Evolutionary conservation across 2,329 filamentous ascomycete species (phyloP), one percentile per base, ranked within the genome.

Genomic region (Bimuria novae-zelandiae): DNA sequence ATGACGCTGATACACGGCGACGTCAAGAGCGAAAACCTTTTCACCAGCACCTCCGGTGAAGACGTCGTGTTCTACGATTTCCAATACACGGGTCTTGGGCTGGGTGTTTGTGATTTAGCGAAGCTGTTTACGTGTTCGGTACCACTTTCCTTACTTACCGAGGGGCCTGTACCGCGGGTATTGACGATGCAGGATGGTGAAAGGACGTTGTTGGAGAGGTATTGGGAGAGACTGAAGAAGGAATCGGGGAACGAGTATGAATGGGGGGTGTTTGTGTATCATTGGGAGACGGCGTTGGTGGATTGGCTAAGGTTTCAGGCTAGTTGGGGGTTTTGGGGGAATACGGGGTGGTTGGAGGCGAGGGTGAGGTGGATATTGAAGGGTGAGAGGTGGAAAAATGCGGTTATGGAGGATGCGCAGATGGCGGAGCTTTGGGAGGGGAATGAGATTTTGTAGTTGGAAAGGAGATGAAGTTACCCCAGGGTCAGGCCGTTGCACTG

Each of bases 21-120:
- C 51, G 85, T 88, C 46, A 89, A 89, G 67, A 86, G 83, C 0
- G 85, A 88, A 59, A 89, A 89, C 53, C 76, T 89, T 6, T 88
- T 88, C 62, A 83, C 82, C 0, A 84, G 75, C 0, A 52, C 63
- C 0, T 58, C 66, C 0, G 84, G 82, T 1, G 70, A 80, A 1
- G 54, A 73, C 3, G 84, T 85, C 1, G 85, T 83, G 0, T 86
- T 89, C 57, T 88, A 85, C 61, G 87, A 89, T 64, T 89, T 89
- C 51, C 86, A 89, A 60, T 89, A 89, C 59, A 80, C 82, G 0
- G 87, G 87, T 0, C 69, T 87, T 0, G 86, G 86, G 0, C 66
- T 88, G 0, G 86, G 86, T 0, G 85, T 84, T 0, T 86, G 85
- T 57, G 87, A 89, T 65, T 73, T 89, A 0, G 85, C 85, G 1